Conservation (phyloP, 441 rosid genomes). For the Flueggea neowawraea region DNA sequence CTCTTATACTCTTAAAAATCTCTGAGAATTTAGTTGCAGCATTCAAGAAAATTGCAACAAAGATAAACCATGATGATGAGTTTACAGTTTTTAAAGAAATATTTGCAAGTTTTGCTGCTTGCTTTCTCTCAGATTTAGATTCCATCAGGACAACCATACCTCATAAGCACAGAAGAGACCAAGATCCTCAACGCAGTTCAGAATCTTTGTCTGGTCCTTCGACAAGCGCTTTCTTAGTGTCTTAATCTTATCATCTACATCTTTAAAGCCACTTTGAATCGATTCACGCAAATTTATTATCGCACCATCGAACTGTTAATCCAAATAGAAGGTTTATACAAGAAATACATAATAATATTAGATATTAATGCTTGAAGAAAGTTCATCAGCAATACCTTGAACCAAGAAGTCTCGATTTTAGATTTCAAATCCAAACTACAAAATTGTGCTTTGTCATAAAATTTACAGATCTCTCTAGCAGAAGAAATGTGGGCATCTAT, state of each 20-base stretch:
- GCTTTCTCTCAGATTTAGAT: no score
- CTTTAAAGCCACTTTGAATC: conserved; percentile 25
- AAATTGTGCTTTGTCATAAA: conserved; percentile 49
- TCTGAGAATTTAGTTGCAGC: no score
- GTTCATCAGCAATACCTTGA: conserved; percentile 49
- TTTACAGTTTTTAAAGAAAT: no score
- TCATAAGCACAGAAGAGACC: conserved; percentile 81
- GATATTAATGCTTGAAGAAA: neutral
- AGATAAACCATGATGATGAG: no score
- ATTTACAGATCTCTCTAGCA: conserved; percentile 54
- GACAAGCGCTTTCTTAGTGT: conserved; percentile 42
- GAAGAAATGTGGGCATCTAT: conserved; percentile 46
- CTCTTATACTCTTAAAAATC: no score
- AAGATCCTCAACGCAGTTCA: conserved; percentile 80
- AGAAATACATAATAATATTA: conserved; percentile 4
- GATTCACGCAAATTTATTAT: conserved; percentile 42
- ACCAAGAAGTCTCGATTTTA: conserved; percentile 51
- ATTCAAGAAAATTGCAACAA: no score
- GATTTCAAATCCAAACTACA: conserved; percentile 44
- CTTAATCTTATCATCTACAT: conserved; percentile 51
- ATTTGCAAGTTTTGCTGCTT: no score
- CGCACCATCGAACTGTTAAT: conserved; percentile 58
- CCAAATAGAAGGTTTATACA: conserved; percentile 17
- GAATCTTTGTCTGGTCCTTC: conserved; percentile 53
- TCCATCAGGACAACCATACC: conserved; percentile 36